Percentiles rank a stretch among this genome's conserved stretches.
Conservation (phyloP, 1,284 basidiomycete genomes). For the Ganoderma meredithae region DNA sequence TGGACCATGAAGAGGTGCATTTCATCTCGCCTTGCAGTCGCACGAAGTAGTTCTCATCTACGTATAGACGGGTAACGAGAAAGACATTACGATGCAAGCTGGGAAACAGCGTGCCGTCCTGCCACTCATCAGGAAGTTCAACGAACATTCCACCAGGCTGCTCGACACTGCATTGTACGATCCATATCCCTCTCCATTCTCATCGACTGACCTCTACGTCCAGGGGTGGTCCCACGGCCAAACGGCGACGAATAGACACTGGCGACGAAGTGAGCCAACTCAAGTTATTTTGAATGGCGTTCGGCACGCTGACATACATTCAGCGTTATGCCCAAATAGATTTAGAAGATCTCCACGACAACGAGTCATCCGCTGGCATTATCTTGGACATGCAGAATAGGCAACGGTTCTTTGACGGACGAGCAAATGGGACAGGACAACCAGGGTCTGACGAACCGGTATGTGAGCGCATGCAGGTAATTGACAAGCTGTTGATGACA, state of each 20-base stretch:
- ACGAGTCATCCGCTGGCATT: conserved; percentile 71
- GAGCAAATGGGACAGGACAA: conserved; percentile 46
- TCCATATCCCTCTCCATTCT: not conserved
- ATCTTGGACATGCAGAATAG: conserved; percentile 85
- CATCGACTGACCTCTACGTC: conserved; percentile 13
- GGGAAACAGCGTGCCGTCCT: conserved; percentile 88
- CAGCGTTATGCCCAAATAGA: conserved; percentile 78
- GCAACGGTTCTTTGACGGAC: conserved; percentile 78
- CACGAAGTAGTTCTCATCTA: conserved; percentile 14
- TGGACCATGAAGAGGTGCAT: conserved; percentile 88
- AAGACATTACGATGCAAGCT: conserved; percentile 95
- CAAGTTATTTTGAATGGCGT: not conserved
- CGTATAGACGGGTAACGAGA: conserved; percentile 82
- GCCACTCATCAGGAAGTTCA: conserved; percentile 96
- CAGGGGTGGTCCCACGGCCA: conserved; percentile 67
- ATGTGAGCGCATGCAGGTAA: conserved; percentile 17
- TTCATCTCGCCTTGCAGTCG: not conserved
- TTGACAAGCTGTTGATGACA: not conserved
- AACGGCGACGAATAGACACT: conserved; percentile 62
- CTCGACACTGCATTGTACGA: conserved; percentile 78
- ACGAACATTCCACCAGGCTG: conserved; percentile 93
- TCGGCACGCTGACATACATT: not conserved
- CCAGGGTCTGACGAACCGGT: conserved; percentile 44
- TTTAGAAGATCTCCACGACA: conserved; percentile 85
- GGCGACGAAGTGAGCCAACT: conserved; percentile 39